Percentiles rank a stretch among this genome's conserved stretches.
Conservation (phyloP, 2,329 filamentous ascomycete species). For the Ascochyta koolunga region DNA sequence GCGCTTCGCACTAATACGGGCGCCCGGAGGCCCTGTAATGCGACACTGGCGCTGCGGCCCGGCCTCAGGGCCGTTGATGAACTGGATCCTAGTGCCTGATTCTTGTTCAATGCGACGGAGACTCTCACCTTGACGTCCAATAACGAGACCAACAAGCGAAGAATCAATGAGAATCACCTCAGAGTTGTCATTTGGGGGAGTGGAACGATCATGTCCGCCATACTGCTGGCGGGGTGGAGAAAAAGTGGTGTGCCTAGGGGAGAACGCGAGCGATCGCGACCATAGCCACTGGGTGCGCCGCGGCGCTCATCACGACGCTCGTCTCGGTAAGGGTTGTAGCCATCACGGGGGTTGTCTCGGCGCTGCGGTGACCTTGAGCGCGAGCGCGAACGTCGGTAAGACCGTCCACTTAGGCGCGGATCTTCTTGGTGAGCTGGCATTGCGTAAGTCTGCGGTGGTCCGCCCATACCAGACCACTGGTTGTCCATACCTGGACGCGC, state of each 20-base stretch:
- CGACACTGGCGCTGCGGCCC: slow-evolving; percentile 82
- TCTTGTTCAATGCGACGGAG: slow-evolving; percentile 83
- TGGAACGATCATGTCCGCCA: slow-evolving; percentile 60
- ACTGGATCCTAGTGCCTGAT: slow-evolving; percentile 84
- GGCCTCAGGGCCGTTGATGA: slow-evolving; percentile 76
- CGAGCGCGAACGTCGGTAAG: slow-evolving; percentile 74
- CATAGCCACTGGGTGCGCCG: slow-evolving; percentile 59
- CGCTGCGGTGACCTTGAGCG: slow-evolving; percentile 63
- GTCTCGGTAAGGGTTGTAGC: slow-evolving; percentile 83
- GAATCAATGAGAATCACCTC: slow-evolving; percentile 89
- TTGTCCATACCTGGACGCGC: slow-evolving; percentile 51
- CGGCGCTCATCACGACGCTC: slow-evolving; percentile 75
- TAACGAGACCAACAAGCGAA: slow-evolving; percentile 85
- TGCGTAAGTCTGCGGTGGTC: slow-evolving; percentile 40
- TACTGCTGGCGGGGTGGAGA: slow-evolving; percentile 62
- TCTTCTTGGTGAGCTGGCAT: slow-evolving; percentile 51
- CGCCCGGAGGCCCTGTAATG: slow-evolving; percentile 75
- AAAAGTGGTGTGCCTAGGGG: slow-evolving; percentile 64
- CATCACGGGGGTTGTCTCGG: slow-evolving; percentile 75
- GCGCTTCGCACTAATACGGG: slow-evolving; percentile 77
- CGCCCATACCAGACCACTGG: slow-evolving; percentile 49
- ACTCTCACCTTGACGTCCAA: slow-evolving; percentile 89
- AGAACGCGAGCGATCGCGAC: slow-evolving; percentile 76
- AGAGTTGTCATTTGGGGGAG: slow-evolving; percentile 70
- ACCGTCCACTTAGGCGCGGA: slow-evolving; percentile 58